Evolutionary conservation across 1,284 basidiomycete genomes (phyloP), one percentile per base, ranked within the genome.

Genomic region (Leccinum subfulvum): DNA sequence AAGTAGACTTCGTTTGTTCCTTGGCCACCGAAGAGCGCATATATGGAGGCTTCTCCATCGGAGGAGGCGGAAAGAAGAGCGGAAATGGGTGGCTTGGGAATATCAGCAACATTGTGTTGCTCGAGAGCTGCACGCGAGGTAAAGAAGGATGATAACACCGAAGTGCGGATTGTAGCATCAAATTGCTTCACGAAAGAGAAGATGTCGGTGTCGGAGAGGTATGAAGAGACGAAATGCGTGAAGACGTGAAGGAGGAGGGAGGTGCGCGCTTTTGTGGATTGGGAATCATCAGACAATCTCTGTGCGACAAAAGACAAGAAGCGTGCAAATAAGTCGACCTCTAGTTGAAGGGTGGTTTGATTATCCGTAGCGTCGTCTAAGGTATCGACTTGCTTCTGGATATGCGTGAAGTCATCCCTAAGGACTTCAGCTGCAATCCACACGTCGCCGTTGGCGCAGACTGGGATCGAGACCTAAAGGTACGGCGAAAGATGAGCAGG

Each of bases 1-100:
- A 98, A 95, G 81, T 98, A 98, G 66, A 97, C 92, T 79, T 99
- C 97, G 77, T 98, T 98, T 68, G 92, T 94, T 68, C 97, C 97
- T 78, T 99, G 97, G n/a, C 97, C 97, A 66, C 97, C 97, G 72
- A 99, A 99, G 62, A 99, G 82, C 62, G 93, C 97, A 79, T 92
- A 98, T 67, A 97, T 80, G 64, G 91, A 90, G 37, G 94, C 90
- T 59, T 91, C 83, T 59, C 88, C 87, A 26, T 84, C 79, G 62
- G 81, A 78, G 55, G 89, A 89, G 30, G 92, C 90, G 18, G 82
- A 78, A 65, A 98, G 80, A 44, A 98, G 86, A 8, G 92, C 90
- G 37, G 92, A 89, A 51, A 86, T 71, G 41, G 91, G 87, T 26
- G 86, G 81, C 56, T 82, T 76, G 61, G 90, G 86, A 65, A 94